These are phyloP conservation scores for Mallotus repandus DNA, from an alignment of 441 rosid genomes.

Conservation along the genomic window DNA sequence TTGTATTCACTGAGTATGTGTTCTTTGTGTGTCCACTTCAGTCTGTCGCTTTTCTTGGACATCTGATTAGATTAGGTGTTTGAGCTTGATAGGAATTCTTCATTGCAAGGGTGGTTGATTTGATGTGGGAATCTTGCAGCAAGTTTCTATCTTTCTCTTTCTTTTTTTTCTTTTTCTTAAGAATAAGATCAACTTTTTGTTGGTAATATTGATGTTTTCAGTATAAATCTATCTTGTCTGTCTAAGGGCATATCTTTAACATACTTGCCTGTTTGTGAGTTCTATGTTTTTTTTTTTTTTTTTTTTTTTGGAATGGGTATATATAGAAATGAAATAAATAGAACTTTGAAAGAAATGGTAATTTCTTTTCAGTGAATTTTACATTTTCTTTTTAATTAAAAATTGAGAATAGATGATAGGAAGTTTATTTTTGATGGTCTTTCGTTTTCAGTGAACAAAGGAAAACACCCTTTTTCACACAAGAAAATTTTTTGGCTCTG, in stretches of 20 bases:
- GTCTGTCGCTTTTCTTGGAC: neutral
- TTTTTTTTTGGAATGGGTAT: conserved; percentile 3
- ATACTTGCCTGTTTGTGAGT: conserved; percentile 7
- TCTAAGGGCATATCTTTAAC: conserved; percentile 1
- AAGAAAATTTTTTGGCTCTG: neutral
- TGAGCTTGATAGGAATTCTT: neutral
- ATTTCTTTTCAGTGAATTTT: neutral
- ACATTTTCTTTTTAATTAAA: neutral
- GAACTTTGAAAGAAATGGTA: neutral
- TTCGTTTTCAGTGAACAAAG: conserved; percentile 5
- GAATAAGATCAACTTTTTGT: neutral
- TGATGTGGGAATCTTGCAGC: conserved; percentile 13
- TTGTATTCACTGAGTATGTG: neutral
- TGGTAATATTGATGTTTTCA: neutral
- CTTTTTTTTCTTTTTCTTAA: neutral
- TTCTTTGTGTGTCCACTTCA: neutral
- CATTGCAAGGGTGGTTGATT: conserved; percentile 14
- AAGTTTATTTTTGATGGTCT: neutral
- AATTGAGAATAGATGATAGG: neutral
- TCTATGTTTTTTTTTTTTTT: neutral
- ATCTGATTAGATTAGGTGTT: conserved; percentile 3
- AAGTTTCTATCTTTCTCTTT: neutral
- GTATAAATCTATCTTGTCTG: conserved; percentile 6
- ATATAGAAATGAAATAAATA: neutral
- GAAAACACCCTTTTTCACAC: conserved; percentile 8